Base-by-base conservation (phyloP, 495 filamentous ascomycete species). In the Aspergillus avenaceus region DNA sequence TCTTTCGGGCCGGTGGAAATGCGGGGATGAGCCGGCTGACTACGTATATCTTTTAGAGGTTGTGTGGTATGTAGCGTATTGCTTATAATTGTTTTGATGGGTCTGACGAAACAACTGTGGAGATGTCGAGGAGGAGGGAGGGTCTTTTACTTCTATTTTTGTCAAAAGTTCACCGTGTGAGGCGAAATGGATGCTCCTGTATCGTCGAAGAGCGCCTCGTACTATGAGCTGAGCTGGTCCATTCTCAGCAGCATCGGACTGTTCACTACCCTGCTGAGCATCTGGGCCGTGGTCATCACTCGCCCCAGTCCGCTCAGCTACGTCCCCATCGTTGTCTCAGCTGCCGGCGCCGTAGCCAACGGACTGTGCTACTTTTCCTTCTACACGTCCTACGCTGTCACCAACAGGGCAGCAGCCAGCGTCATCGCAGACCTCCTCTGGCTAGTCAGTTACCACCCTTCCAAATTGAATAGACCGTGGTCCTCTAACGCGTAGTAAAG, bases 341-440 rank as follows among this genome's bases (percentile, higher is more conserved):
- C 49, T 12, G 62, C 60, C 12, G 38, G 60, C 14, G 54, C 64
- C 11, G 47, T 65, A 32, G 65, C 67, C 5, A 67, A 71, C 41
- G 65, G 67, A 14, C 47, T 66, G 3, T 69, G 65, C 37, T 69
- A 61, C 46, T 70, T 56, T 49, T 61, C 63, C n/a, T 70, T 62
- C 47, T 70, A 70, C 44, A 54, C 59, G 2, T 40, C 55, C 5
- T 50, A 64, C 42, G 41, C 59, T 4, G 47, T 26, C 8, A 48
- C 34, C 14, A 44, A 48, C 18, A 48, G 55, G 12, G 59, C 57
- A 6, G 60, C 56, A 5, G 66, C 64, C 2, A 58, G 58, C 8
- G 64, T 22, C 0, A 53, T 70, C 54, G 66, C 66, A 12, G 66
- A 70, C 44, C 31, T 67, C 14, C 27, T 52, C 26, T 70, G 66